A percentile compares a stretch with the other conserved stretches of the same genome.
These are phyloP conservation scores for Phytophthora multivora DNA, from an alignment of 352 stramenopile genomes.

Conservation along the genomic window DNA sequence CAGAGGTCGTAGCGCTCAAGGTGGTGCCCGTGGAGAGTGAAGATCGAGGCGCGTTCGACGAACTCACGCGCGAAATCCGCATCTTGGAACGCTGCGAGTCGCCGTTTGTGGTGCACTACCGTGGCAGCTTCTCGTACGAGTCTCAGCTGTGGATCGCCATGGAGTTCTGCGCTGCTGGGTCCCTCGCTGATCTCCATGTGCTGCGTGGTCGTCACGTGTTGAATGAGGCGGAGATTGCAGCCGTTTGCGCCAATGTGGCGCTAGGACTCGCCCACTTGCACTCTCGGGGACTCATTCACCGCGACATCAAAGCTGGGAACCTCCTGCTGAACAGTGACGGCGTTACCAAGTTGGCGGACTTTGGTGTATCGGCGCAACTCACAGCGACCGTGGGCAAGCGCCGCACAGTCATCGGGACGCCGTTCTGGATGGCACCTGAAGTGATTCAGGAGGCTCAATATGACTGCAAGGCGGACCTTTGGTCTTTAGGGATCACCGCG, in stretches of 20 bases:
- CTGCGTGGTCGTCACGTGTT: constrained; percentile 51
- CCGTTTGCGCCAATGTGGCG: constrained; percentile 69
- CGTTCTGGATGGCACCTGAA: constrained; percentile 93
- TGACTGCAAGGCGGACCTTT: constrained; percentile 84
- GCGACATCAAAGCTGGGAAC: constrained; percentile 90
- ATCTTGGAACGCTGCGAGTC: constrained; percentile 84
- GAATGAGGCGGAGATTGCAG: constrained; percentile 72
- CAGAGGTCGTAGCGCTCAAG: constrained; percentile 82
- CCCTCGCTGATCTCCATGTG: constrained; percentile 78
- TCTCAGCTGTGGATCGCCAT: constrained; percentile 87
- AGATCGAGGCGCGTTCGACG: constrained; percentile 54
- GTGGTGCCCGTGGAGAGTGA: constrained; percentile 85
- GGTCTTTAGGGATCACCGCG: constrained; percentile 88
- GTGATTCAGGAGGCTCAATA: constrained; percentile 90
- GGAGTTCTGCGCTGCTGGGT: constrained; percentile 89
- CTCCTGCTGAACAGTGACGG: constrained; percentile 76
- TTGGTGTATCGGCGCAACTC: constrained; percentile 90
- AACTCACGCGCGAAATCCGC: constrained; percentile 86
- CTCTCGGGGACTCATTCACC: constrained; percentile 78
- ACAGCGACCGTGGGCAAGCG: constrained; percentile 91
- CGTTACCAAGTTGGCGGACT: constrained; percentile 87
- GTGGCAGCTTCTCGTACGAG: constrained; percentile 79
- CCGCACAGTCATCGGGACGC: constrained; percentile 90
- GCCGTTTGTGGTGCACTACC: constrained; percentile 88
- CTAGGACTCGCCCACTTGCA: constrained; percentile 86